phyloP scores from a whole-genome alignment of 208 protist species.

The Acanthamoeba lenticulata region DNA sequence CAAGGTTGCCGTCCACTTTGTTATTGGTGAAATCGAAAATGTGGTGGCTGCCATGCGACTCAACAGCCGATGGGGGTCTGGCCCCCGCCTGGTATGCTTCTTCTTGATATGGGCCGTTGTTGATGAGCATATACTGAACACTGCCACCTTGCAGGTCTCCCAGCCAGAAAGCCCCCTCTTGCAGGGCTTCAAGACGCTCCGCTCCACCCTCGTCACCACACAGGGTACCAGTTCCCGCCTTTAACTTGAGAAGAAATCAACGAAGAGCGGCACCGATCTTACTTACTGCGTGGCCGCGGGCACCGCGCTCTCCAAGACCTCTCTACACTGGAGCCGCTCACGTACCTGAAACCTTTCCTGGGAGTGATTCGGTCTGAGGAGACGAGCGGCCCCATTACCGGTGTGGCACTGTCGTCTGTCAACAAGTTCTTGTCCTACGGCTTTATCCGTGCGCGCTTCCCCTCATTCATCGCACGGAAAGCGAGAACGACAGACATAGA shows the following conservation, averaged over 20 bases:
- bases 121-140: not conserved
- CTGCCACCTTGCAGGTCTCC: not conserved
- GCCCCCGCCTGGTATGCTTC: not conserved
- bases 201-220: not conserved
- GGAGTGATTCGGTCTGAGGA: conserved; percentile 77
- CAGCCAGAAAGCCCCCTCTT: conserved; percentile 16
- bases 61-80: conserved; percentile 33
- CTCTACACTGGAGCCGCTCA: conserved; percentile 63
- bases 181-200: conserved; percentile 54
- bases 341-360: conserved; percentile 79
- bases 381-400: conserved; percentile 80
- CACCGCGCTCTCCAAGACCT: conserved; percentile 72
- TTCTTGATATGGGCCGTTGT: not conserved
- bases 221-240: no score
- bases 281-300: no score
- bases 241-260: no score
- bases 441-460: conserved; percentile 7
- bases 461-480: not conserved
- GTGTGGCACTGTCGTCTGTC: conserved; percentile 76
- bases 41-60: conserved; percentile 56
- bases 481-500: no score
- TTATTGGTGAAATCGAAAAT: conserved; percentile 61
- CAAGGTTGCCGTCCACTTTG: conserved; percentile 8
- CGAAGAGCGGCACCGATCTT: no score
- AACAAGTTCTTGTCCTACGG: conserved; percentile 75